Percentiles rank a stretch among this genome's conserved stretches.
Conservation (phyloP, 2,329 filamentous ascomycete genomes). For the Truncatella angustata region DNA sequence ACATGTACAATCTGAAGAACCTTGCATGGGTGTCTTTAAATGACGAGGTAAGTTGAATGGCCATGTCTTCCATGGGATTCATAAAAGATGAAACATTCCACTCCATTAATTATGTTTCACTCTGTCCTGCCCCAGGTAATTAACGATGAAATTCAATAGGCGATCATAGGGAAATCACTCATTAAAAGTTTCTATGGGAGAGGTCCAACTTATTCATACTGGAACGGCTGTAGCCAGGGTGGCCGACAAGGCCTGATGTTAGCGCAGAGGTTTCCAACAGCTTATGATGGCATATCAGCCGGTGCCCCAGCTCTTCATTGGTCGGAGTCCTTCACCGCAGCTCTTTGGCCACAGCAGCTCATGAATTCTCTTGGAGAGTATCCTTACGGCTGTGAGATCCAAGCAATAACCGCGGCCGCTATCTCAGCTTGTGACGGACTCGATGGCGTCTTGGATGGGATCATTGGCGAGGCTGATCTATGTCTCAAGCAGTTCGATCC, state of each 20-base stretch:
- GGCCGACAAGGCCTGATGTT: slow-evolving; percentile 55
- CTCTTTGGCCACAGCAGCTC: background rate
- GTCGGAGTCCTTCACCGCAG: background rate
- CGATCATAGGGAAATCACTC: background rate
- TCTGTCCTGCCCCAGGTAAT: slow-evolving; percentile 37
- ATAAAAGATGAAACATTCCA: too few species aligned
- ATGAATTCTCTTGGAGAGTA: background rate
- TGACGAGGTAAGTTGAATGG: slow-evolving; percentile 17
- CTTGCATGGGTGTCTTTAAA: slow-evolving; percentile 23
- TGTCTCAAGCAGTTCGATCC: background rate
- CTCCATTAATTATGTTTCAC: too few species aligned
- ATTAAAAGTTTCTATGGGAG: slow-evolving; percentile 34
- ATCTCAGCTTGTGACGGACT: background rate
- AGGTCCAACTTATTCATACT: slow-evolving; percentile 46
- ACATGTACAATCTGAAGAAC: slow-evolving; percentile 23
- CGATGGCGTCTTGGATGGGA: background rate
- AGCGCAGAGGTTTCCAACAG: slow-evolving; percentile 48
- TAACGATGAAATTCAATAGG: slow-evolving; percentile 36
- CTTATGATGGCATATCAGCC: slow-evolving; percentile 54
- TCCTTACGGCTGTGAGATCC: background rate
- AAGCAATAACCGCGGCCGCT: background rate
- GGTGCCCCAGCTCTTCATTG: slow-evolving; percentile 39
- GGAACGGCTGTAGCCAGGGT: slow-evolving; percentile 48
- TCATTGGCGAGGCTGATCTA: background rate
- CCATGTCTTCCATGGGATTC: too few species aligned